Conservation (phyloP, 73 alveolate genomes). For the Uronychia setigera region DNA sequence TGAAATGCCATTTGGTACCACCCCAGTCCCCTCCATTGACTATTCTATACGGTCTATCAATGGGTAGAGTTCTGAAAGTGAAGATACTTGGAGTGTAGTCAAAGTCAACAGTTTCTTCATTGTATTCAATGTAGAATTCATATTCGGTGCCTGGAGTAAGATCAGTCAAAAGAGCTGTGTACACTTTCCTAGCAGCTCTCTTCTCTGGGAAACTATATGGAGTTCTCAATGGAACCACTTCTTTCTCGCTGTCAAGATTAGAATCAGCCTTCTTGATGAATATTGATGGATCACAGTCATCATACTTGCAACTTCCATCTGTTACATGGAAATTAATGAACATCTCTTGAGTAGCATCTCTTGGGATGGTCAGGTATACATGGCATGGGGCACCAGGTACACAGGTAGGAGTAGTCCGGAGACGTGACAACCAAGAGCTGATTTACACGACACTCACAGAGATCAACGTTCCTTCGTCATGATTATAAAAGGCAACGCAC, state of each 20-base stretch:
- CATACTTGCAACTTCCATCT: conserved; percentile 8
- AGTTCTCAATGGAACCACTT: neutral
- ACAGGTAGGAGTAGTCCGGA: conserved; percentile 1
- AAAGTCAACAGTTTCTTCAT: no score
- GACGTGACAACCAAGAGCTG: neutral
- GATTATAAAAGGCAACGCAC: neutral
- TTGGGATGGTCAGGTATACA: conserved; percentile 21
- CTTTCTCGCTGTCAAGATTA: neutral
- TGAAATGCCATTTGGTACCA: neutral
- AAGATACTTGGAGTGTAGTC: neutral
- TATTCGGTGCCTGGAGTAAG: conserved; percentile 5
- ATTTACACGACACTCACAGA: neutral
- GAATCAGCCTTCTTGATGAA: neutral
- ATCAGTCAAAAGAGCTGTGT: neutral
- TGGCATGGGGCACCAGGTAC: conserved; percentile 20
- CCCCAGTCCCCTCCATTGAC: neutral
- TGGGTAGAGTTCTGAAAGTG: neutral
- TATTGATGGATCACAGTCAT: neutral
- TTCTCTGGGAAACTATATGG: neutral
- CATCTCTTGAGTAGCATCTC: conserved; percentile 8
- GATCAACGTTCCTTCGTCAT: neutral
- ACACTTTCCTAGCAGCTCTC: conserved; percentile 4
- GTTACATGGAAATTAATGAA: conserved; percentile 14
- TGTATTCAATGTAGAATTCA: neutral
- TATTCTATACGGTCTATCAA: neutral